Base-by-base conservation (phyloP, 371 early-diverging fungal species). In the Mycotypha africana region DNA sequence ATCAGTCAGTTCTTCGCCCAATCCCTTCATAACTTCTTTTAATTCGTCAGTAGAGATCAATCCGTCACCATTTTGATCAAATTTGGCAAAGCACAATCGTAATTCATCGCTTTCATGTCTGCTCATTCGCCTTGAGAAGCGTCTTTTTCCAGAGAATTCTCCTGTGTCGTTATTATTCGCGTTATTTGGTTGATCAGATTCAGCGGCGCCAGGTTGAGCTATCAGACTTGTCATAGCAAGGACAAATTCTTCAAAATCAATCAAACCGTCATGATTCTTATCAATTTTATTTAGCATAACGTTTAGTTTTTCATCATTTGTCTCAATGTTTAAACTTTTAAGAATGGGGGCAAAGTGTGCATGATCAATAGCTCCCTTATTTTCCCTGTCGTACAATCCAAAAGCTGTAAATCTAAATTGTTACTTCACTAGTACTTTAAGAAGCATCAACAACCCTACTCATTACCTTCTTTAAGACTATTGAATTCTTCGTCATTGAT, bases 31-130 rank as follows among this genome's bases (percentile, higher is more conserved):
- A 16, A 89, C 83, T 10, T 85, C 67, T 47, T 79, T 76, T 19
- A 91, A 52, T 45, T 90, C 86, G 34, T 81, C 72, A 24, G 79
- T 54, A 1, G 79, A 72, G 26, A 91, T 89, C 10, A 63, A 63
- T 7, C 88, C 89, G 25, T 83, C 88, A 8, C 76, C 71, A 49
- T 88, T 84, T 52, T 81, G 82, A 51, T 89, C 91, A 58, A 89
- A 88, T 7, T 81, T 65, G 10, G 68, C 67, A 62, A 89, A 91
- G 11, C 84, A 79, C 36, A 76, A 76, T 4, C 72, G 50, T 16
- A 88, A 69, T 38, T 87, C 86, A 9, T 80, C 15, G 60, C 51
- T n/a, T 83, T 84, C 58, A 16, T 58, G 77, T 28, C 24, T 34
- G 17, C 58, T 57, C 48, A 51, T 35, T 30, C 52, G 42, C n/a